A percentile compares a stretch with the other conserved stretches of the same genome.
These are phyloP conservation scores for Clavariopsis aquatica DNA, from an alignment of 495 filamentous ascomycete species.

Conservation along the genomic window DNA sequence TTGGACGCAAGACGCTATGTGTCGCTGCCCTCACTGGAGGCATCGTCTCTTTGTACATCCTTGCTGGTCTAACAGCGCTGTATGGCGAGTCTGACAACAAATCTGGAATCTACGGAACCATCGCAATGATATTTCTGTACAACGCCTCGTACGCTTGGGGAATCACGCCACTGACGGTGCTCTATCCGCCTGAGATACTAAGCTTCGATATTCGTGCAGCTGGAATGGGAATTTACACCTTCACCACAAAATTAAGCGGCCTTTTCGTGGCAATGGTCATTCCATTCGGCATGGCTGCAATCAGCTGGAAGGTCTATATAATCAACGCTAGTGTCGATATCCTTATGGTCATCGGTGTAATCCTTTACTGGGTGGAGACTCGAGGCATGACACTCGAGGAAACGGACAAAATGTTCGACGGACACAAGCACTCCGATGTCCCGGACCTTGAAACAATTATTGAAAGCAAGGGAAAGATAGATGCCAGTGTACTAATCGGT, in stretches of 20 bases:
- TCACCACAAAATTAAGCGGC: slow-evolving; percentile 17
- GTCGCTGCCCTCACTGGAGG: background rate
- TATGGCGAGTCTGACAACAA: slow-evolving; percentile 16
- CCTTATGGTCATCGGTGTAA: slow-evolving; percentile 8
- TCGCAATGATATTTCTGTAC: slow-evolving; percentile 26
- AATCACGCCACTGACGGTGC: slow-evolving; percentile 20
- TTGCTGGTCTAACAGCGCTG: slow-evolving; percentile 8
- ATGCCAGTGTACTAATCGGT: background rate
- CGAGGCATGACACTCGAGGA: slow-evolving; percentile 20
- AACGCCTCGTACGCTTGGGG: slow-evolving; percentile 16
- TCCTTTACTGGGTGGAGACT: slow-evolving; percentile 22
- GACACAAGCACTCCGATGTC: slow-evolving; percentile 11
- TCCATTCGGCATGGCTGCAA: slow-evolving; percentile 14
- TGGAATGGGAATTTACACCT: slow-evolving; percentile 25
- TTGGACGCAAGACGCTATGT: slow-evolving; percentile 17
- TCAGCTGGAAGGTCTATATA: slow-evolving; percentile 23
- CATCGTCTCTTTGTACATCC: slow-evolving; percentile 11
- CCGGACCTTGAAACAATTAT: slow-evolving; percentile 12
- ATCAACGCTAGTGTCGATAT: slow-evolving; percentile 23
- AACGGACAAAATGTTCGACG: slow-evolving; percentile 15
- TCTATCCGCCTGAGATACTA: slow-evolving; percentile 23
- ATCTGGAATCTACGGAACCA: slow-evolving; percentile 23
- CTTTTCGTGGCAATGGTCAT: slow-evolving; percentile 23
- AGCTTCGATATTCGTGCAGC: slow-evolving; percentile 11
- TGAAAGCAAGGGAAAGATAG: slow-evolving; percentile 6